Evolutionary conservation across 2,329 filamentous ascomycete genomes (phyloP), one percentile per base, ranked within the genome.

Genomic region (Scortechinia acanthostroma): DNA sequence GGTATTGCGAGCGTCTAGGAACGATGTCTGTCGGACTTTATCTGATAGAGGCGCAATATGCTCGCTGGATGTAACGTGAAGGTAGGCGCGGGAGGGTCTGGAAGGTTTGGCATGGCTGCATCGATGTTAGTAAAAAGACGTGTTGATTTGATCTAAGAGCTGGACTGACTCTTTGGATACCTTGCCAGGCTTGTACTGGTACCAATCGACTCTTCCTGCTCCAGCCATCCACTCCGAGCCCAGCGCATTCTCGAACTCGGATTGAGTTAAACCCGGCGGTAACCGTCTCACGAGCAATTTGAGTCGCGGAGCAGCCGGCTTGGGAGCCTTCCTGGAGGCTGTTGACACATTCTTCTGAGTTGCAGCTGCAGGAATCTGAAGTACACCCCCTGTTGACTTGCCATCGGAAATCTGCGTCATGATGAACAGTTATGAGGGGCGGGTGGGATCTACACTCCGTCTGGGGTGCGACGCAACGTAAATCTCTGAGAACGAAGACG

Each of bases 241-340:
- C 13, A 96, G 61, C 5, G 81, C 73, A 14, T 68, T 63, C 54
- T 82, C 71, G 50, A 94, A 91, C 56, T 98, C 93, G 1, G 74
- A 64, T 56, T 88, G 77, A 0, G 87, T 94, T 60, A 98, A 73
- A 5, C 86, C 88, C 1, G 93, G 91, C 6, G 93, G 88, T 3
- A 98, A 76, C 47, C 91, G 79, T 44, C 94, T 82, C 45, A 96
- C 73, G 20, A 94, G 73, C 13, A 95, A 74, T 70, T 97, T 97
- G 56, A 94, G 76, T 48, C 88, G 86, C 46, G 81, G 75, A 16
- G 71, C 62, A 2, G 75, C 61, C 2, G 66, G 55, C 52, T 76
- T 73, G 22, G 64, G 54, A 44, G 68, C 63, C 60, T 73, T 82
- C 42, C 65, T 56, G 2, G 68, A 50, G 22, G 64, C 47, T 40